Percentiles rank a stretch among this genome's conserved stretches.
These are phyloP conservation scores for Sporothrix pseudoabietina DNA, from an alignment of 2,329 filamentous ascomycete species.

Conservation along the genomic window DNA sequence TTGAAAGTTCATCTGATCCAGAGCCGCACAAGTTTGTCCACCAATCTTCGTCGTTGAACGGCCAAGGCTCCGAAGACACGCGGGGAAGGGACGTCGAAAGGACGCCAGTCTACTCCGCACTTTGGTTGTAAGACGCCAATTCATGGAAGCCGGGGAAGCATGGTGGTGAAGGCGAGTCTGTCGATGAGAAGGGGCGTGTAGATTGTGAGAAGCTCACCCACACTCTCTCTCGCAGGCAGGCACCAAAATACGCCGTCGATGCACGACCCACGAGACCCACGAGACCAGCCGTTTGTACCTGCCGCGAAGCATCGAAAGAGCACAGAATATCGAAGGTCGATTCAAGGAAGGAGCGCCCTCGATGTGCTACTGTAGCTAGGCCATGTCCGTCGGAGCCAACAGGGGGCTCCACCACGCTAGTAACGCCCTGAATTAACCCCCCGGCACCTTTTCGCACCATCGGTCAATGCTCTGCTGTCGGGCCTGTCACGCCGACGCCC, in stretches of 20 bases:
- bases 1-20: neutral
- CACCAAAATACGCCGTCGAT: neutral
- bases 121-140: neutral
- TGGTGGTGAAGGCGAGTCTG: constrained; percentile 17
- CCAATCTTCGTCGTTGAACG: neutral
- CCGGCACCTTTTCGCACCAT: no score
- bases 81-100: neutral
- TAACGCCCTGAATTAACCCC: neutral
- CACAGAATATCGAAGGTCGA: neutral
- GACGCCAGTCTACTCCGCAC: neutral
- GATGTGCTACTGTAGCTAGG: neutral
- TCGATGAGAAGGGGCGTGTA: neutral
- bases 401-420: neutral
- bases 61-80: neutral
- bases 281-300: neutral
- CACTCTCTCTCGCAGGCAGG: neutral
- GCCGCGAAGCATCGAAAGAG: neutral
- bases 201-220: neutral
- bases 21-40: constrained; percentile 14
- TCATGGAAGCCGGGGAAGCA: neutral
- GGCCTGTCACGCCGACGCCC: constrained; percentile 19
- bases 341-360: neutral
- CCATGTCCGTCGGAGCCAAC: neutral
- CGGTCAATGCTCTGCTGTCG: neutral
- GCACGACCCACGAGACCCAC: neutral